Evolutionary conservation across 257 asterid species (phyloP).

Genomic region (Fraxinus americana): DNA sequence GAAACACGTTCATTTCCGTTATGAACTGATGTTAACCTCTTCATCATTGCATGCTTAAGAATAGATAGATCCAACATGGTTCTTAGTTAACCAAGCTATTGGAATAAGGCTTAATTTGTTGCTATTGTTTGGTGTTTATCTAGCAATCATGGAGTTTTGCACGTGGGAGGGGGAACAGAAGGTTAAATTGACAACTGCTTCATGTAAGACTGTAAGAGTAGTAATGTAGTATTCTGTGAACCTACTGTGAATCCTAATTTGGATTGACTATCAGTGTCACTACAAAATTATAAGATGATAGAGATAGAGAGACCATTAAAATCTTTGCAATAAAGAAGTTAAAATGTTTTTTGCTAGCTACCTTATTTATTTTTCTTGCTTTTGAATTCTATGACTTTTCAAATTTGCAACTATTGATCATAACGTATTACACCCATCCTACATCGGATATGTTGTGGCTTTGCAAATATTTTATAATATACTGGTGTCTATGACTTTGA

Average conservation of each 20-base stretch:
- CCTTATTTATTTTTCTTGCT: background rate
- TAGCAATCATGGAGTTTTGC: background rate
- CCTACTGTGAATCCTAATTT: background rate
- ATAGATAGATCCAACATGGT: background rate
- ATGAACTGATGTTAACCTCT: background rate
- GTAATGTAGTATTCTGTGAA: background rate
- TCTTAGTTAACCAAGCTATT: background rate
- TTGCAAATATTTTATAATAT: background rate
- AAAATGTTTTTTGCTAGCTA: background rate
- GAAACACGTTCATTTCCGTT: background rate
- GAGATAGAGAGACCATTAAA: background rate
- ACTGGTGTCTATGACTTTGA: background rate
- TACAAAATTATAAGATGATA: background rate
- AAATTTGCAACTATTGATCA: background rate
- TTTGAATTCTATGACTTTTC: background rate
- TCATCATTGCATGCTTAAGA: constrained; percentile 2
- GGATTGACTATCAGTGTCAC: background rate
- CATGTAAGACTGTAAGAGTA: background rate
- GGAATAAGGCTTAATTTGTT: background rate
- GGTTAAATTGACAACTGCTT: background rate
- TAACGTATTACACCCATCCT: background rate
- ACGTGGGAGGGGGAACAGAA: background rate
- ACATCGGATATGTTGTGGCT: background rate
- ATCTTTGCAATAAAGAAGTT: background rate
- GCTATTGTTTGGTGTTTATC: background rate